Conservation (phyloP, 2,329 filamentous ascomycete species). For the Phyllachora maydis region DNA sequence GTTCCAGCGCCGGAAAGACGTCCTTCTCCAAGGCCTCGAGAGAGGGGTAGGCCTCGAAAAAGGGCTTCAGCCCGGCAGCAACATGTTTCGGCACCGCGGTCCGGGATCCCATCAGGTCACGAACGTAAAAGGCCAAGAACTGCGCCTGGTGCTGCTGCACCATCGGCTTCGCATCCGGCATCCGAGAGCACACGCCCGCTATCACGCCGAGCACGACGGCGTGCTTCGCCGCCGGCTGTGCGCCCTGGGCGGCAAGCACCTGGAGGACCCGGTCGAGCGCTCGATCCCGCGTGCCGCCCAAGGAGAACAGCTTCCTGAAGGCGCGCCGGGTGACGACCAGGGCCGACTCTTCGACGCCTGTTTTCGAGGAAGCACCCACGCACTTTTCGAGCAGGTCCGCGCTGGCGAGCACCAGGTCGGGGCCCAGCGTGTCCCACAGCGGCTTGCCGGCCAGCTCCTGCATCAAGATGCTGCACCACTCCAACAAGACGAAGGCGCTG, state of each 20-base stretch:
- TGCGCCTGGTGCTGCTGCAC: conserved; percentile 47
- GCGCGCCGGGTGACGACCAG: conserved; percentile 61
- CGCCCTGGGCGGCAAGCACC: conserved; percentile 46
- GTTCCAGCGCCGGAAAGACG: conserved; percentile 66
- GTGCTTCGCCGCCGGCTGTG: conserved; percentile 45
- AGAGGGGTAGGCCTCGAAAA: conserved; percentile 58
- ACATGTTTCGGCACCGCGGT: conserved; percentile 50
- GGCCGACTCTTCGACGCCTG: conserved; percentile 50
- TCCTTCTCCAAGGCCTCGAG: conserved; percentile 56
- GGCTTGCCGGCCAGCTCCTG: conserved; percentile 43
- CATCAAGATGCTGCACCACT: conserved; percentile 73
- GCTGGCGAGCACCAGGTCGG: conserved; percentile 45
- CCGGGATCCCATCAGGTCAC: conserved; percentile 70
- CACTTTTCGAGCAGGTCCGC: conserved; percentile 64
- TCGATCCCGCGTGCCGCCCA: conserved; percentile 33
- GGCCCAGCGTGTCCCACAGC: conserved; percentile 42
- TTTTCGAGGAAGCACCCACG: conserved; percentile 40
- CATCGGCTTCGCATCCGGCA: conserved; percentile 37
- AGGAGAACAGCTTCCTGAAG: conserved; percentile 51
- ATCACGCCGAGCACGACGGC: conserved; percentile 66
- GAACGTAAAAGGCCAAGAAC: conserved; percentile 64
- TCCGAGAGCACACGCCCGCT: conserved; percentile 65
- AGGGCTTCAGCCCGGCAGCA: conserved; percentile 54
- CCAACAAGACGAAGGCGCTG: conserved; percentile 72
- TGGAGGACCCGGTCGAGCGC: conserved; percentile 41